Evolutionary conservation across 2,329 filamentous ascomycete genomes (phyloP).

Genomic region (Bipolaris zeicola): DNA sequence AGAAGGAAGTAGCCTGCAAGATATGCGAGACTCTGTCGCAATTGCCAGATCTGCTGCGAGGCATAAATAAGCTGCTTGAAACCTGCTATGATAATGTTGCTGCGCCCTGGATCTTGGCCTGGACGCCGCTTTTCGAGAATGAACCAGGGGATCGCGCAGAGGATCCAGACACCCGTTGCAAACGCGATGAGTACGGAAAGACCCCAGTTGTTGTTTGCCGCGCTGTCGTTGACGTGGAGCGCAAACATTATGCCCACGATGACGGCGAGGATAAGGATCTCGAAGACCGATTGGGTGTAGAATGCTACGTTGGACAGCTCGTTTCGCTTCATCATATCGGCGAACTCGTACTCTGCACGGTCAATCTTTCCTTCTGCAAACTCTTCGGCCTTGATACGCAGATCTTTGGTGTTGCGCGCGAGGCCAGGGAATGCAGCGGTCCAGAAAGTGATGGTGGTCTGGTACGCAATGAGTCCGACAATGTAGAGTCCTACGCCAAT

Average conservation of each 20-base stretch:
- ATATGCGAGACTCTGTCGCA: constrained; percentile 70
- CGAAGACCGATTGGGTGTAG: constrained; percentile 66
- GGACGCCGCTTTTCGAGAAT: constrained; percentile 67
- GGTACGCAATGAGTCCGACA: constrained; percentile 69
- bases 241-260: constrained; percentile 56
- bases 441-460: constrained; percentile 72
- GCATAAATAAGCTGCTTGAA: constrained; percentile 65
- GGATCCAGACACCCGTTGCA: constrained; percentile 66
- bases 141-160: constrained; percentile 71
- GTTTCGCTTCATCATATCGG: constrained; percentile 61
- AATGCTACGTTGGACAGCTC: constrained; percentile 68
- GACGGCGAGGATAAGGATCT: constrained; percentile 54
- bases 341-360: constrained; percentile 63
- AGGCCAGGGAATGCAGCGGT: constrained; percentile 66
- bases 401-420: constrained; percentile 59
- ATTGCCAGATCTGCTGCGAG: constrained; percentile 63
- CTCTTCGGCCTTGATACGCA: constrained; percentile 59
- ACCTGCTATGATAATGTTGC: constrained; percentile 61
- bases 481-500: constrained; percentile 67
- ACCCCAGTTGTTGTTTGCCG: constrained; percentile 69
- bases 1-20: constrained; percentile 68
- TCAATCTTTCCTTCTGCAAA: constrained; percentile 57
- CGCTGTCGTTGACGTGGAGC: constrained; percentile 63
- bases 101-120: constrained; percentile 59
- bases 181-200: constrained; percentile 69